These are phyloP conservation scores for Isoetes engelmannii DNA, from an alignment of 83 land plant species.

Conservation along the genomic window DNA sequence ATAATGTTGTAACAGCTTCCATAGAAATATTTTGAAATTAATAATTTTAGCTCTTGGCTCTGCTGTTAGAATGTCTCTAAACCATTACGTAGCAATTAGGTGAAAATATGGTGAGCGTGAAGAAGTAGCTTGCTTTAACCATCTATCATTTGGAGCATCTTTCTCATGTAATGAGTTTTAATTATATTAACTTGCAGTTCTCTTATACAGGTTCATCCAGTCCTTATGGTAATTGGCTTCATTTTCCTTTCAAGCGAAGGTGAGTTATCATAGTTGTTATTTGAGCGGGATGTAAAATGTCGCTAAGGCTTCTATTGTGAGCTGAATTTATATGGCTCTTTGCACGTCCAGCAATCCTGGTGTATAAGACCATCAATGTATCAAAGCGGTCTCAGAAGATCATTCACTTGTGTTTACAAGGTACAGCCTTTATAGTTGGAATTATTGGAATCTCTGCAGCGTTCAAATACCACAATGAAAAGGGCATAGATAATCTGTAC, in stretches of 20 bases:
- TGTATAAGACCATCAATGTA: conserved; percentile 48
- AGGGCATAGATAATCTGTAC: conserved; percentile 68
- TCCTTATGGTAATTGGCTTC: conserved; percentile 66
- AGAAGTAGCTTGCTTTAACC: too few relatives aligned
- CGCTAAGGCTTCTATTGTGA: conserved; percentile 4
- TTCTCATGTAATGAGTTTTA: neutral
- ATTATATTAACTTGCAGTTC: neutral
- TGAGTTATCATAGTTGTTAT: conserved; percentile 13
- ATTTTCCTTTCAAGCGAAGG: conserved; percentile 68
- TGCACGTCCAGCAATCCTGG: conserved; percentile 38
- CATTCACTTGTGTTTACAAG: conserved; percentile 65
- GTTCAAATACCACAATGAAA: conserved; percentile 72
- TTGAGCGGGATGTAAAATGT: neutral
- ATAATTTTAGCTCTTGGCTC: too few relatives aligned
- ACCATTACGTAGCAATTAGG: too few relatives aligned
- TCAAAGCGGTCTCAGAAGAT: conserved; percentile 39
- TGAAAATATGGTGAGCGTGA: too few relatives aligned
- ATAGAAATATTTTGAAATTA: too few relatives aligned
- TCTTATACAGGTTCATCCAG: conserved; percentile 58
- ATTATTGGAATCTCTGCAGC: conserved; percentile 63
- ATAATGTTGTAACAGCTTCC: too few relatives aligned
- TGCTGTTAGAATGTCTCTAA: too few relatives aligned
- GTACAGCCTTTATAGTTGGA: conserved; percentile 57
- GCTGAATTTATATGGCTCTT: neutral
- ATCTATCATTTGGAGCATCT: too few relatives aligned